Conservation (phyloP, 257 asterid species). For the Nicotiana tabacum region DNA sequence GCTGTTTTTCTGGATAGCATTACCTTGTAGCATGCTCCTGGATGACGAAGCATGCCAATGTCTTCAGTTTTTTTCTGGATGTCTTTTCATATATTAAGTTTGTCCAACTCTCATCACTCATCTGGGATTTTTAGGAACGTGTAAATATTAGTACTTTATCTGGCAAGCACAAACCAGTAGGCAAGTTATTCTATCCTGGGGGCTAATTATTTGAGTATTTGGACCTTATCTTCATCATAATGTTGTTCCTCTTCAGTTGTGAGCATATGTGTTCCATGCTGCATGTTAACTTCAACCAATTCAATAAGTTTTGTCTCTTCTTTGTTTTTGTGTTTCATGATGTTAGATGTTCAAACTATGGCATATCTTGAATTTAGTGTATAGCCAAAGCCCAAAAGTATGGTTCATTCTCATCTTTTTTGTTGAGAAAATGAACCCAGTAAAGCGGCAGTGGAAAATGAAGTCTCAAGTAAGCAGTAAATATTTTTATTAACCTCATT, state of each 20-base stretch:
- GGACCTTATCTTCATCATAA: neutral
- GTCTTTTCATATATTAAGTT: neutral
- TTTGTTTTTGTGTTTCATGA: neutral
- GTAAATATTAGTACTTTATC: neutral
- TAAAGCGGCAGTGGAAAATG: neutral
- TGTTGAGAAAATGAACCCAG: neutral
- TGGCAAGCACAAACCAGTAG: neutral
- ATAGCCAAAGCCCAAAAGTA: neutral
- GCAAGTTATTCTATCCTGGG: neutral
- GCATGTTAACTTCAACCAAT: neutral
- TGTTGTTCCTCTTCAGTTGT: neutral
- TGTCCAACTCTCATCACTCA: neutral
- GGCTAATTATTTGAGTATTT: neutral
- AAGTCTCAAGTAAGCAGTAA: neutral
- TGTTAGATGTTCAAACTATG: neutral
- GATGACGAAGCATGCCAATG: neutral
- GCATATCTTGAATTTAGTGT: neutral
- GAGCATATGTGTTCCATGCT: neutral
- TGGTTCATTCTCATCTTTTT: neutral
- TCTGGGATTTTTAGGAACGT: neutral
- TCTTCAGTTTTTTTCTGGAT: constrained; percentile 2
- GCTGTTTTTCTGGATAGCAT: neutral
- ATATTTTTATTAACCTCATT: neutral
- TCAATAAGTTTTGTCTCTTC: neutral
- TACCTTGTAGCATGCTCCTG: neutral